These are phyloP conservation scores for Cyclotella distinguenda DNA, from an alignment of 108 stramenopile species.

Conservation along the genomic window DNA sequence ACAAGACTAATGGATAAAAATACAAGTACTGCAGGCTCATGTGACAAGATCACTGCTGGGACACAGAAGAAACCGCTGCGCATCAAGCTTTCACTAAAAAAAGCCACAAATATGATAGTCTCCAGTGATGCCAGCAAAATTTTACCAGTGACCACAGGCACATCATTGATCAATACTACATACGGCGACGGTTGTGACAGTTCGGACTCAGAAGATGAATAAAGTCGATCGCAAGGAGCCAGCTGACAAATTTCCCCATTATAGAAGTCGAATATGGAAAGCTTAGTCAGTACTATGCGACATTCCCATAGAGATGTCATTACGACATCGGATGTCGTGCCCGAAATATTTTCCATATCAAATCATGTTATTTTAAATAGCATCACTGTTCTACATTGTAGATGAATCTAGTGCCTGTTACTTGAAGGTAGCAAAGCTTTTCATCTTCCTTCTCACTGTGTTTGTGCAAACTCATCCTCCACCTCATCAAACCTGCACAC, in stretches of 20 bases:
- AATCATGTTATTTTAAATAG: too few species aligned
- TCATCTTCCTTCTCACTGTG: constrained; percentile 1
- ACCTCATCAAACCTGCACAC: constrained; percentile 87
- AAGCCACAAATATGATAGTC: constrained; percentile 10
- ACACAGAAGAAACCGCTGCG: constrained; percentile 31
- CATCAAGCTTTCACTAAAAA: constrained; percentile 38
- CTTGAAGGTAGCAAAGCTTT: too few species aligned
- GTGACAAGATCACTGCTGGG: not conserved
- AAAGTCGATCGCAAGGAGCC: too few species aligned
- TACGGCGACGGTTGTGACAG: not conserved
- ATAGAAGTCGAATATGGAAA: too few species aligned
- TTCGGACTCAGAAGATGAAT: constrained; percentile 14
- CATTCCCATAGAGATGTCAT: too few species aligned
- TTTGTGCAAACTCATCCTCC: not conserved
- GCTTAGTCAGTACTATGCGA: too few species aligned
- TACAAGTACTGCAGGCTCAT: constrained; percentile 9
- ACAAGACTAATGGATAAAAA: constrained; percentile 80
- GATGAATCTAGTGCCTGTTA: too few species aligned
- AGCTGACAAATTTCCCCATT: too few species aligned
- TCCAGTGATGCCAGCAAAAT: not conserved
- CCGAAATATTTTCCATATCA: too few species aligned
- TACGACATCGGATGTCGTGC: too few species aligned
- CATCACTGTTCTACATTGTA: too few species aligned
- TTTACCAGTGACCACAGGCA: not conserved
- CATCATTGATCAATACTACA: too few species aligned